These are phyloP conservation scores for Fusarium nygamai DNA, from an alignment of 2,329 filamentous ascomycete genomes.

Conservation along the genomic window DNA sequence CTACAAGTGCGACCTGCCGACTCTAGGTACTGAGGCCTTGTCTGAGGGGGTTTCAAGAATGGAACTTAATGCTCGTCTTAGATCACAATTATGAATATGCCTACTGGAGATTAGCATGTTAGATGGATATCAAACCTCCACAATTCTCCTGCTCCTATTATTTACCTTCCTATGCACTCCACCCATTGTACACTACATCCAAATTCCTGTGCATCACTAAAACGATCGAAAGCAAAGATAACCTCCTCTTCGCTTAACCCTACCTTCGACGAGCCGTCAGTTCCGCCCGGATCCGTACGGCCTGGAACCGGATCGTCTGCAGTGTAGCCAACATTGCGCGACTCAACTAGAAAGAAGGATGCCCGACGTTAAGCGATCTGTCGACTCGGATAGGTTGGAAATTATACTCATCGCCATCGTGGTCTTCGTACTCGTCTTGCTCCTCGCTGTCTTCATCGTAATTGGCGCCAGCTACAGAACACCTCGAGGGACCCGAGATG, in stretches of 20 bases:
- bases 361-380: conserved; percentile 35
- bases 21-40: not conserved
- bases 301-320: conserved; percentile 5
- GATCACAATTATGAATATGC: not conserved
- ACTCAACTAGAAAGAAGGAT: conserved; percentile 27
- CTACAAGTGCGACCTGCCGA: conserved; percentile 4
- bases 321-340: not conserved
- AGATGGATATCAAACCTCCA: not conserved
- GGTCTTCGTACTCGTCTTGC: conserved; percentile 47
- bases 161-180: not conserved
- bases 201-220: conserved; percentile 13
- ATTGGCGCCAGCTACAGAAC: conserved; percentile 40
- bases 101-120: not conserved
- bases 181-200: not conserved
- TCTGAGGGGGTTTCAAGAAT: not conserved
- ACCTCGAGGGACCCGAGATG: conserved; percentile 11
- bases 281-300: not conserved
- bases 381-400: conserved; percentile 47
- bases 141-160: not conserved
- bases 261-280: not conserved
- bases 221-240: not conserved
- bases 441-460: conserved; percentile 47
- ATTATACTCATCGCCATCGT: conserved; percentile 48
- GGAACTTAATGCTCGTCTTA: not conserved
- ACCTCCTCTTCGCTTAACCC: not conserved